These are phyloP conservation scores for Xylariaceae sp. DNA, from an alignment of 2,329 filamentous ascomycete genomes.

Conservation along the genomic window DNA sequence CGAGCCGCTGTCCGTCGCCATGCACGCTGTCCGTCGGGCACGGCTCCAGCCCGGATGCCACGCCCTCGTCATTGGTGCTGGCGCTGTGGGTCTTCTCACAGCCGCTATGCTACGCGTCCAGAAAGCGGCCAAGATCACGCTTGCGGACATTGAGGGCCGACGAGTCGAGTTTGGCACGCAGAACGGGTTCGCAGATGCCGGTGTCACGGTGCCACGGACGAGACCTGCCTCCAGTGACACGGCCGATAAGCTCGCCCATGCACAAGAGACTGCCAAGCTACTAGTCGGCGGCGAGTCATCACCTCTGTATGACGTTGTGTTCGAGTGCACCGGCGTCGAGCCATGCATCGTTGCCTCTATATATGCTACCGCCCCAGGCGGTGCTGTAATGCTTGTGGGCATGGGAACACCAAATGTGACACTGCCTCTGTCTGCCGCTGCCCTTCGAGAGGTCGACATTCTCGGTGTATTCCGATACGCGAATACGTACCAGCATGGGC, in stretches of 20 bases:
- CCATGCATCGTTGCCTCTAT: constrained; percentile 71
- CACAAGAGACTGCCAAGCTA: constrained; percentile 43
- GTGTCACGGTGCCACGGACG: constrained; percentile 46
- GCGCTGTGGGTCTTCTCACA: constrained; percentile 57
- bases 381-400: constrained; percentile 71
- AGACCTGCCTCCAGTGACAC: constrained; percentile 39
- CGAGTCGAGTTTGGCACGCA: constrained; percentile 54
- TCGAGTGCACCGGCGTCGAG: constrained; percentile 75
- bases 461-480: constrained; percentile 74
- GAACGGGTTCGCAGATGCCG: constrained; percentile 53
- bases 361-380: constrained; percentile 66
- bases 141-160: constrained; percentile 54
- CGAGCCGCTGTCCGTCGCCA: constrained; percentile 57
- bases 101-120: constrained; percentile 53
- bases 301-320: constrained; percentile 51
- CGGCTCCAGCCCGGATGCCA: constrained; percentile 36
- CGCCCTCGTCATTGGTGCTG: constrained; percentile 56
- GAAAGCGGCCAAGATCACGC: constrained; percentile 42
- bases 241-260: constrained; percentile 51
- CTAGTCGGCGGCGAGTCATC: background rate
- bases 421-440: constrained; percentile 67
- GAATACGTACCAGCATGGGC: constrained; percentile 71
- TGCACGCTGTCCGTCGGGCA: constrained; percentile 52
- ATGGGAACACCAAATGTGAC: constrained; percentile 78
- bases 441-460: constrained; percentile 71